A percentile compares a stretch with the other conserved stretches of the same genome.
These are phyloP conservation scores for Exserohilum turcica DNA, from an alignment of 2,329 filamentous ascomycete species.

Conservation along the genomic window DNA sequence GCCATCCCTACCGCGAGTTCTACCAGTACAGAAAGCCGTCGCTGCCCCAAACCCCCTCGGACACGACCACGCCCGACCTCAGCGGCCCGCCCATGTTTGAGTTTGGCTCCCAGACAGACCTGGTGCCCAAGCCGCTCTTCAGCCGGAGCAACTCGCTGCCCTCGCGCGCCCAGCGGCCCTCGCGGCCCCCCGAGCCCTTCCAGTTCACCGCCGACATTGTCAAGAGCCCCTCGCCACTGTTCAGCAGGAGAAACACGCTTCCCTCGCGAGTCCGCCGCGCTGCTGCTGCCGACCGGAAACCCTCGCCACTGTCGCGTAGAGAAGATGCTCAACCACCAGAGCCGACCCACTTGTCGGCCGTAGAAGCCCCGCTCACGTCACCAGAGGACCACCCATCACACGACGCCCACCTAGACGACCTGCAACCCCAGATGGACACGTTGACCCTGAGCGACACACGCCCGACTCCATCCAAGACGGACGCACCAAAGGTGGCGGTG, in stretches of 20 bases:
- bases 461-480: conserved; percentile 2
- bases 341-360: conserved; percentile 9
- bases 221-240: conserved; percentile 26
- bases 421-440: conserved; percentile 1
- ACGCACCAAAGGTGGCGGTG: no score
- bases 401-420: no score
- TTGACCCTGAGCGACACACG: not conserved
- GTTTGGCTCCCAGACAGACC: conserved; percentile 14
- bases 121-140: conserved; percentile 37
- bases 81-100: conserved; percentile 14
- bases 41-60: conserved; percentile 13
- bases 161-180: conserved; percentile 8
- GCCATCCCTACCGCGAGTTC: conserved; percentile 21
- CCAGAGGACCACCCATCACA: no score
- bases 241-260: conserved; percentile 26
- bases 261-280: conserved; percentile 27
- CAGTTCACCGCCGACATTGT: conserved; percentile 25
- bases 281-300: conserved; percentile 22
- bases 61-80: conserved; percentile 14
- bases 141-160: conserved; percentile 25
- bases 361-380: conserved; percentile 3
- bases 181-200: conserved; percentile 17
- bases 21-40: conserved; percentile 21
- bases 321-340: conserved; percentile 22
- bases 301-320: conserved; percentile 34